A percentile compares a stretch with the other conserved stretches of the same genome.
Evolutionary conservation across 257 asterid species (phyloP).

Genomic region (Solanum bulbocastanum): DNA sequence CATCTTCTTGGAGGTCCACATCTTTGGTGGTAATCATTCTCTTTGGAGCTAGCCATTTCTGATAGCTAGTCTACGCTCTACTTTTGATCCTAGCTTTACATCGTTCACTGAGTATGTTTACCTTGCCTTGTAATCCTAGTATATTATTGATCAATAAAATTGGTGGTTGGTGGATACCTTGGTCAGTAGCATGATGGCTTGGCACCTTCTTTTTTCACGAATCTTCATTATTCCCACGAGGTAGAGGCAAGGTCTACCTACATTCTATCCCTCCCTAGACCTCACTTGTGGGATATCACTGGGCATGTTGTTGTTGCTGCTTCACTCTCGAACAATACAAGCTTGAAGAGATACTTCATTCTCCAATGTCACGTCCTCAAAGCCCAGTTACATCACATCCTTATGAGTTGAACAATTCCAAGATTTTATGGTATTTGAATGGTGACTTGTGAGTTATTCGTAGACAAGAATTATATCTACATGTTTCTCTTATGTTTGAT

Average conservation of each 20-base stretch:
- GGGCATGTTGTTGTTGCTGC: neutral
- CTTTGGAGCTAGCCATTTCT: neutral
- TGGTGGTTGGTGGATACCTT: neutral
- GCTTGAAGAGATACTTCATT: neutral
- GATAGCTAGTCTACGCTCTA: neutral
- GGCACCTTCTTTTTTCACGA: neutral
- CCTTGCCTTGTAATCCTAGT: neutral
- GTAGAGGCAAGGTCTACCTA: neutral
- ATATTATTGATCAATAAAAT: neutral
- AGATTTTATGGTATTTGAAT: neutral
- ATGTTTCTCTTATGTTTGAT: neutral
- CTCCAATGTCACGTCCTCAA: neutral
- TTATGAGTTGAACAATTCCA: neutral
- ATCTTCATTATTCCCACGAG: neutral
- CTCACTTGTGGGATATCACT: neutral
- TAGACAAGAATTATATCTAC: neutral
- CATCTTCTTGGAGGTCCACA: neutral
- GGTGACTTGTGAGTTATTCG: neutral
- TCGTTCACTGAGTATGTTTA: neutral
- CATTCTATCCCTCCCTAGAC: neutral
- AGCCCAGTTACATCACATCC: neutral
- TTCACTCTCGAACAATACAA: neutral
- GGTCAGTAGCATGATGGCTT: neutral
- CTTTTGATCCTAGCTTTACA: neutral
- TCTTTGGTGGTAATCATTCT: neutral